phyloP scores from a whole-genome alignment of 2,329 filamentous ascomycete genomes.

The Lasiodiplodia citricola region DNA sequence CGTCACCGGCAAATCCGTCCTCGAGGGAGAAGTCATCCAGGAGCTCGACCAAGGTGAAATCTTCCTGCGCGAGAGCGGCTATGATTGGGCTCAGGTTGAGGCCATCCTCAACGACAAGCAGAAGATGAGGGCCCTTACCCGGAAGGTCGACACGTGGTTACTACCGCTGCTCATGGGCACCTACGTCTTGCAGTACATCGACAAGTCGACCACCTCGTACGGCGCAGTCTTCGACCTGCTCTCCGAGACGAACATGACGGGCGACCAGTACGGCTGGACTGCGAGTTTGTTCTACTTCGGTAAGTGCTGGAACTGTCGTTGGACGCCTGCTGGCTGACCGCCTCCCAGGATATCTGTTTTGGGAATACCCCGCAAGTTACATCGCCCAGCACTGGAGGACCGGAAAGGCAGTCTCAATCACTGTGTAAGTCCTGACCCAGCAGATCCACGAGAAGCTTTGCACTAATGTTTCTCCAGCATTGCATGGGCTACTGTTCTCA shows the following conservation, averaged over 20 bases:
- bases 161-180: constrained; percentile 59
- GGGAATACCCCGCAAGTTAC: constrained; percentile 33
- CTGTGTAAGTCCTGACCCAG: neutral
- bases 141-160: constrained; percentile 57
- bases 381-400: constrained; percentile 41
- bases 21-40: constrained; percentile 37
- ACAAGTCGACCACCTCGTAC: constrained; percentile 62
- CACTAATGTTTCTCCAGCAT: constrained; percentile 20
- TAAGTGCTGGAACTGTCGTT: constrained; percentile 33
- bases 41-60: constrained; percentile 56
- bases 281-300: constrained; percentile 63
- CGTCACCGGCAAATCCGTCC: constrained; percentile 30
- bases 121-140: constrained; percentile 41
- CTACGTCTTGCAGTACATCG: constrained; percentile 59
- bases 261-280: constrained; percentile 60
- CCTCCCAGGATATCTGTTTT: constrained; percentile 30
- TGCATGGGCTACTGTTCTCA: constrained; percentile 32
- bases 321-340: constrained; percentile 34
- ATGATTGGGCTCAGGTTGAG: constrained; percentile 49
- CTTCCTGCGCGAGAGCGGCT: constrained; percentile 57
- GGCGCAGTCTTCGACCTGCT: constrained; percentile 63
- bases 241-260: constrained; percentile 53
- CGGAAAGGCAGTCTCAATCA: constrained; percentile 38
- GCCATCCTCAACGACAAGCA: constrained; percentile 52
- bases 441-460: neutral